Percentiles rank a stretch among this genome's conserved stretches.
phyloP scores from a whole-genome alignment of 257 asterid genomes.

The Nicotiana attenuata region DNA sequence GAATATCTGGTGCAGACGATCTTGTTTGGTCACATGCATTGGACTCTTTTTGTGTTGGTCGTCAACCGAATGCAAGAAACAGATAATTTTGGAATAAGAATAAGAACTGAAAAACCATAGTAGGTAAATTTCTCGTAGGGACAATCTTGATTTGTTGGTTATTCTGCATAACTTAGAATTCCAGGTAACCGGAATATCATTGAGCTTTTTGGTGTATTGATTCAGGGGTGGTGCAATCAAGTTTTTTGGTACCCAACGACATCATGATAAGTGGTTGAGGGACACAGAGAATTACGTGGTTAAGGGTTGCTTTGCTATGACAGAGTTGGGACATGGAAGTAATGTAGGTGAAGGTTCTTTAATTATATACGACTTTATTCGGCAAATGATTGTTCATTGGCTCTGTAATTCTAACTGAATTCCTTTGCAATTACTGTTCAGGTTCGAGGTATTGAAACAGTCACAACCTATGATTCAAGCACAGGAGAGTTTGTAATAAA shows the following conservation, averaged over 20 bases:
- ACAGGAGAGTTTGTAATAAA: constrained; percentile 76
- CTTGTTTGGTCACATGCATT: too few relatives aligned
- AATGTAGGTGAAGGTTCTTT: constrained; percentile 52
- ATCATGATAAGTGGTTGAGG: constrained; percentile 84
- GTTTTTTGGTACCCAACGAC: constrained; percentile 87
- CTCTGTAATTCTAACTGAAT: constrained; percentile 12
- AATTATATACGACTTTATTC: not conserved
- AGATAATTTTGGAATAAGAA: not conserved
- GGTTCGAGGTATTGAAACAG: constrained; percentile 97
- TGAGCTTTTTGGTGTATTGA: constrained; percentile 16
- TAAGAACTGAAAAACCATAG: not conserved
- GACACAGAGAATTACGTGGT: constrained; percentile 64
- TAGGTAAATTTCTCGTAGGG: not conserved
- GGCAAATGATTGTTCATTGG: not conserved
- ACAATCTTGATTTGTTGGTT: not conserved
- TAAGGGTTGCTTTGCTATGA: constrained; percentile 93
- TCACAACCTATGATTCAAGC: constrained; percentile 68
- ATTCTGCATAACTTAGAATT: not conserved
- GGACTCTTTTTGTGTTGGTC: too few relatives aligned
- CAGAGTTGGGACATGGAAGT: constrained; percentile 99
- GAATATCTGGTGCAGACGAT: too few relatives aligned
- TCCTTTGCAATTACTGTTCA: constrained; percentile 23
- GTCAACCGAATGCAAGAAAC: too few relatives aligned
- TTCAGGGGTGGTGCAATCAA: constrained; percentile 91
- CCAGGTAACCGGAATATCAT: not conserved